Conservation (phyloP, 805 yeast species). For the Sungouiella thailandica region DNA sequence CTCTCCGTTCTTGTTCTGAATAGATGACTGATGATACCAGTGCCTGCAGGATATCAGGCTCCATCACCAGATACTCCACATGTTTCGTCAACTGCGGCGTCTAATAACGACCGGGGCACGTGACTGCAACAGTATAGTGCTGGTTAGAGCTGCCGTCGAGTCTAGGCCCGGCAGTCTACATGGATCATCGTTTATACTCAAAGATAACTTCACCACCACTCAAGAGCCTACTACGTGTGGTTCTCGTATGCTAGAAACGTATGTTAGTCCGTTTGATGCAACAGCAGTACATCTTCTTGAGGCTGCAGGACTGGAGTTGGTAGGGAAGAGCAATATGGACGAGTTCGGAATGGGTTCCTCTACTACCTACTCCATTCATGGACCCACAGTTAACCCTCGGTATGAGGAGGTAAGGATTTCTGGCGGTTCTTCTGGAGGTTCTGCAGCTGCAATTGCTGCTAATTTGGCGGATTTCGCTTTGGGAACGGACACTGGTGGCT, state of each 20-base stretch:
- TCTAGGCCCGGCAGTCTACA: background rate
- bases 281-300: slow-evolving; percentile 59
- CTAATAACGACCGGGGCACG: slow-evolving; percentile 1
- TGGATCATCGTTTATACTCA: slow-evolving; percentile 32
- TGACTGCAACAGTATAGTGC: slow-evolving; percentile 12
- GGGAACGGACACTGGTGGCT: slow-evolving; percentile 98
- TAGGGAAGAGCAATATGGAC: slow-evolving; percentile 90
- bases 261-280: slow-evolving; percentile 75
- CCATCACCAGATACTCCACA: no score
- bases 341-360: slow-evolving; percentile 97
- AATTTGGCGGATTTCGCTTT: slow-evolving; percentile 66
- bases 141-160: background rate
- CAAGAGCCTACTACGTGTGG: slow-evolving; percentile 74
- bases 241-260: slow-evolving; percentile 56
- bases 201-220: slow-evolving; percentile 73
- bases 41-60: no score
- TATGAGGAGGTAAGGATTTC: slow-evolving; percentile 26
- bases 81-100: no score
- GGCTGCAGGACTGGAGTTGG: slow-evolving; percentile 44
- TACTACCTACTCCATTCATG: slow-evolving; percentile 50
- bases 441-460: slow-evolving; percentile 87
- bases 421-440: slow-evolving; percentile 97
- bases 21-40: no score
- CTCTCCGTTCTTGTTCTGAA: no score
- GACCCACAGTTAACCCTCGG: slow-evolving; percentile 53